These are phyloP conservation scores for Flaveria trinervia DNA, from an alignment of 129 eudicot genomes.

Conservation along the genomic window DNA sequence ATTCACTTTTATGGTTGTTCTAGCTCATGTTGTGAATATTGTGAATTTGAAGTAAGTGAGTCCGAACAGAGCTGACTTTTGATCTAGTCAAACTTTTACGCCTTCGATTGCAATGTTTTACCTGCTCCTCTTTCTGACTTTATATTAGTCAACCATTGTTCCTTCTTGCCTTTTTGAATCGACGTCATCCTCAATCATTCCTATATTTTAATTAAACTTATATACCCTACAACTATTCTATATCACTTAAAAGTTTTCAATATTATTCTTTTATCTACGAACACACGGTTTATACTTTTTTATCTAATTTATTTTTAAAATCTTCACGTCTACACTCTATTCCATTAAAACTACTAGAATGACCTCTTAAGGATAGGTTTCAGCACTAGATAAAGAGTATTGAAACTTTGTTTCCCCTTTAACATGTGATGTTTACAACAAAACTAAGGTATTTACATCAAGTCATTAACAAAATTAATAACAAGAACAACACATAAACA, in stretches of 20 bases:
- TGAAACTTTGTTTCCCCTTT: neutral
- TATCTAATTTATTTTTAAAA: too few relatives aligned
- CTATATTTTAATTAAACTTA: neutral
- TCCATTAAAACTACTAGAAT: too few relatives aligned
- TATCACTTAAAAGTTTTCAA: too few relatives aligned
- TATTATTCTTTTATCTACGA: too few relatives aligned
- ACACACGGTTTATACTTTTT: too few relatives aligned
- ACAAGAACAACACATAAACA: neutral
- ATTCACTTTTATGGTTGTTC: too few relatives aligned
- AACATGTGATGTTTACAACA: neutral
- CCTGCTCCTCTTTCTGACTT: constrained; percentile 16
- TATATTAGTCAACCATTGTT: constrained; percentile 10
- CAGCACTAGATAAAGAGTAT: too few relatives aligned
- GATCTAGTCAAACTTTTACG: constrained; percentile 22
- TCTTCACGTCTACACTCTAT: too few relatives aligned
- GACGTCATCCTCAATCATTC: neutral
- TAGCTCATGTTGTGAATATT: too few relatives aligned
- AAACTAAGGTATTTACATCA: constrained; percentile 17
- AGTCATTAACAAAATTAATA: neutral
- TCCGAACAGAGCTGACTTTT: constrained; percentile 22
- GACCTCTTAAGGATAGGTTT: too few relatives aligned
- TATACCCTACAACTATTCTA: too few relatives aligned
- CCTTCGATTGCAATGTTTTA: constrained; percentile 21
- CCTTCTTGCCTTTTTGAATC: constrained; percentile 4
- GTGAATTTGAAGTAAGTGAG: neutral